Conservation (phyloP, 257 asterid genomes). For the Solanum microdontum region DNA sequence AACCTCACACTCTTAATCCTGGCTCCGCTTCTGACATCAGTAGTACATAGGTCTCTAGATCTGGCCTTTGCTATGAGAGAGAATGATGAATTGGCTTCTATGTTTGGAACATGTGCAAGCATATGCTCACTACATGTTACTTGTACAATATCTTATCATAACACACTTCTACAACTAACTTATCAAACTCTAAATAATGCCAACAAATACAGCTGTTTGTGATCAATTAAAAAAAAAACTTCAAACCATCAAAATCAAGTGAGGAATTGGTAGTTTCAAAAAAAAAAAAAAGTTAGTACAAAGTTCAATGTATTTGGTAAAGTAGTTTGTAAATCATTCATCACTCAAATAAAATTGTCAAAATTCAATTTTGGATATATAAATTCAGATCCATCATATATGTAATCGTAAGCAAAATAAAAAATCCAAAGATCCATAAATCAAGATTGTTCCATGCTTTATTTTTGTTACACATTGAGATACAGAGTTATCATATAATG, state of each 20-base stretch:
- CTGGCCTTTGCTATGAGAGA: background rate
- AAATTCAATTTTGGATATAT: background rate
- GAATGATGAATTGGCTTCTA: conserved; percentile 1
- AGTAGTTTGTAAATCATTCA: background rate
- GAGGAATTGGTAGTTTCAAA: background rate
- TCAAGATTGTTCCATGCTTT: background rate
- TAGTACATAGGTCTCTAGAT: no score
- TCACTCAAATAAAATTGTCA: background rate
- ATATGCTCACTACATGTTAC: background rate
- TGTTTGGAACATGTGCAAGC: conserved; percentile 13
- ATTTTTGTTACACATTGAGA: background rate
- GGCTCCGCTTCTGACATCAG: no score
- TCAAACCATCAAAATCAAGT: background rate
- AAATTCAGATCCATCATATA: background rate
- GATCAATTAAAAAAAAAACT: background rate
- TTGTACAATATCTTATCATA: conserved; percentile 4
- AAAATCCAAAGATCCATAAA: background rate
- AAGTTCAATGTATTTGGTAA: background rate
- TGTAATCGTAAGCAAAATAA: background rate
- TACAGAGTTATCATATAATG: background rate
- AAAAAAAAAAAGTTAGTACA: background rate
- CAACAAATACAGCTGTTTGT: background rate
- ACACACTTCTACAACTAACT: conserved; percentile 6
- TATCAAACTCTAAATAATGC: background rate
- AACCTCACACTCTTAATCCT: no score